Evolutionary conservation across 2,329 filamentous ascomycete genomes (phyloP).

Genomic region (Phoma sp.): DNA sequence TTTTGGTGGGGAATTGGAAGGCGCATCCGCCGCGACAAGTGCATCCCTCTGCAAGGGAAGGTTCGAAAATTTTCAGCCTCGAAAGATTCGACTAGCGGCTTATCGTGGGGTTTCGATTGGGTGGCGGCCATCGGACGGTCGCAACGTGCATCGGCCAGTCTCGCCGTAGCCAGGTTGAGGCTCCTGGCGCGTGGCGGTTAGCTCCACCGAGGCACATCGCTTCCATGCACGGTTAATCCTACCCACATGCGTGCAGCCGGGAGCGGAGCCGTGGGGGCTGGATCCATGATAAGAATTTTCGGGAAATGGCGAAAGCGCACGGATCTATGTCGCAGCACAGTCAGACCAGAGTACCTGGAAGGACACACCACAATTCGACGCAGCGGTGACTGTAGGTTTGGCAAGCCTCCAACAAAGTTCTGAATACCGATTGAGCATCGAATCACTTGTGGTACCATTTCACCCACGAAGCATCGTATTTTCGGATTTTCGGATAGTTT

Average conservation of each 20-base stretch:
- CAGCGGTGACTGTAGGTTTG: slow-evolving; percentile 17
- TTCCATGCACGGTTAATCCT: slow-evolving; percentile 22
- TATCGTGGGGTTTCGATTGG: slow-evolving; percentile 19
- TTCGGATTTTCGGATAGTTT: slow-evolving; percentile 3
- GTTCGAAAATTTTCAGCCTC: slow-evolving; percentile 20
- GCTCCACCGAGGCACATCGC: slow-evolving; percentile 20
- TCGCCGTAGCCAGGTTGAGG: slow-evolving; percentile 22
- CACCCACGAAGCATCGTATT: neutral
- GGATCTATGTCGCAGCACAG: slow-evolving; percentile 1
- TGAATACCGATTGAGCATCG: neutral
- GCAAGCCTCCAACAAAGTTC: neutral
- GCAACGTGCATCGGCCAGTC: slow-evolving; percentile 11
- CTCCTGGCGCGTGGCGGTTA: slow-evolving; percentile 19
- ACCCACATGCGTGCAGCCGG: slow-evolving; percentile 17
- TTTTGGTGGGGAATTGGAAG: slow-evolving; percentile 13
- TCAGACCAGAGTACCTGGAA: slow-evolving; percentile 3
- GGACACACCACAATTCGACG: slow-evolving; percentile 1
- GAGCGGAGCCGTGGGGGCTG: slow-evolving; percentile 20
- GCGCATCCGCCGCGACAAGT: slow-evolving; percentile 13
- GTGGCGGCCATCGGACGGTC: slow-evolving; percentile 5
- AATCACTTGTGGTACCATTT: slow-evolving; percentile 9
- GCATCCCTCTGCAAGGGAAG: slow-evolving; percentile 14
- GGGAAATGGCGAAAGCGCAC: slow-evolving; percentile 7
- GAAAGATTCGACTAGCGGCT: slow-evolving; percentile 14
- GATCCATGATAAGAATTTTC: slow-evolving; percentile 20